A percentile compares a stretch with the other conserved stretches of the same genome.
Evolutionary conservation across 306 rosid genomes (phyloP).

Genomic region (Vigna angularis): DNA sequence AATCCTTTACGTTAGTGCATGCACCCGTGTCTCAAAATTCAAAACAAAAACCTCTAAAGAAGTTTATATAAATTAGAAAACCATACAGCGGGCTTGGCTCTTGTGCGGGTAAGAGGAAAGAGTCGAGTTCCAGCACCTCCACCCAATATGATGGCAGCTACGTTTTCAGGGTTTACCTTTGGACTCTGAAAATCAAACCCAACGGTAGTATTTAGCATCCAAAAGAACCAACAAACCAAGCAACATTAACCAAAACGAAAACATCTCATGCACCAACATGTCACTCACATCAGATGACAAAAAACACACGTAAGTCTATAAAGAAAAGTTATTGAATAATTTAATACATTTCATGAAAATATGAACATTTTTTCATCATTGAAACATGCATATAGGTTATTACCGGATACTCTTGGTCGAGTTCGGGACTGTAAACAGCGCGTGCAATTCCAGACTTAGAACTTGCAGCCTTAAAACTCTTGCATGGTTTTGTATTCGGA

Average conservation of each 20-base stretch:
- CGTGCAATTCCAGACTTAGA: constrained; percentile 52
- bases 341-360: too few relatives aligned
- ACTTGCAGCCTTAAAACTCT: constrained; percentile 42
- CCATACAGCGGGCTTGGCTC: constrained; percentile 86
- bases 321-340: too few relatives aligned
- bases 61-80: neutral
- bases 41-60: constrained; percentile 1
- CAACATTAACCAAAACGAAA: neutral
- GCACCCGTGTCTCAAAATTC: neutral
- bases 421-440: constrained; percentile 64
- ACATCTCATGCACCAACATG: neutral
- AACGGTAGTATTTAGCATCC: constrained; percentile 1
- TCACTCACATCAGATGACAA: neutral
- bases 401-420: constrained; percentile 53
- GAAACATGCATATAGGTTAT: constrained; percentile 10
- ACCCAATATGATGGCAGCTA: constrained; percentile 86
- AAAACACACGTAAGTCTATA: neutral
- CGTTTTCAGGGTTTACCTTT: constrained; percentile 69
- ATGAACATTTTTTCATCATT: too few relatives aligned
- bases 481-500: constrained; percentile 41
- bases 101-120: constrained; percentile 80
- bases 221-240: constrained; percentile 1
- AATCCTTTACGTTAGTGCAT: neutral
- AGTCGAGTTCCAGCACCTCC: constrained; percentile 93
- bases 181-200: constrained; percentile 48